These are phyloP conservation scores for Scolecobasidium constrictum DNA, from an alignment of 2,329 filamentous ascomycete genomes.

Conservation along the genomic window DNA sequence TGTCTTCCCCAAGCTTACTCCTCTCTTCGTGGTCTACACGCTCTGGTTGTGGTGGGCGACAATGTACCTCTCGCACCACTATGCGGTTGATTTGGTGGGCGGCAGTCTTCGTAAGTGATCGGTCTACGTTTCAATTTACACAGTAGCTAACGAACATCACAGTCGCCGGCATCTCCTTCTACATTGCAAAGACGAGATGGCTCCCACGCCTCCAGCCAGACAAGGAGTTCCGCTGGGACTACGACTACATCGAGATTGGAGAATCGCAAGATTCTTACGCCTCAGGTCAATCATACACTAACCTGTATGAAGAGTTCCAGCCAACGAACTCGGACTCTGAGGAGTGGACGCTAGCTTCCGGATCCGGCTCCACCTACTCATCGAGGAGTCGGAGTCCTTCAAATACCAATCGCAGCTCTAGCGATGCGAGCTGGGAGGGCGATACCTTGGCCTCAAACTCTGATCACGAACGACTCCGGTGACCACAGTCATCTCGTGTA, in stretches of 20 bases:
- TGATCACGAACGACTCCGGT: slow-evolving; percentile 6
- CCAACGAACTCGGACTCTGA: slow-evolving; percentile 50
- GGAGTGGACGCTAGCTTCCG: slow-evolving; percentile 67
- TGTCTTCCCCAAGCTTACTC: slow-evolving; percentile 73
- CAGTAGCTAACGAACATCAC: slow-evolving; percentile 3
- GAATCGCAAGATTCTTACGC: slow-evolving; percentile 45
- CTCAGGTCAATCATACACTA: slow-evolving; percentile 32
- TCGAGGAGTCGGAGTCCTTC: slow-evolving; percentile 51
- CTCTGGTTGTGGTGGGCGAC: slow-evolving; percentile 98
- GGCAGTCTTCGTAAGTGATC: slow-evolving; percentile 52
- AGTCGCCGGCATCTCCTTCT: slow-evolving; percentile 65
- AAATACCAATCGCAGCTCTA: slow-evolving; percentile 10
- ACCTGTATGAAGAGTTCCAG: slow-evolving; percentile 36
- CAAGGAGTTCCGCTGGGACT: slow-evolving; percentile 87
- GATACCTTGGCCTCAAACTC: slow-evolving; percentile 9
- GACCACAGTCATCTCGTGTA: no score
- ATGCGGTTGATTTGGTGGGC: slow-evolving; percentile 83
- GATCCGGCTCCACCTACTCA: slow-evolving; percentile 67
- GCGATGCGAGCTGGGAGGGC: slow-evolving; percentile 12
- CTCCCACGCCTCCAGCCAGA: slow-evolving; percentile 72
- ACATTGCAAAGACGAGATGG: slow-evolving; percentile 68
- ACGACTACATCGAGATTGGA: slow-evolving; percentile 84
- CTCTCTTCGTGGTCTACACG: slow-evolving; percentile 72
- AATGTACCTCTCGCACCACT: slow-evolving; percentile 97
- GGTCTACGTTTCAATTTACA: no score